Base-by-base conservation (phyloP, 768 basidiomycete species). In the Neoboletus brunneissimus region DNA sequence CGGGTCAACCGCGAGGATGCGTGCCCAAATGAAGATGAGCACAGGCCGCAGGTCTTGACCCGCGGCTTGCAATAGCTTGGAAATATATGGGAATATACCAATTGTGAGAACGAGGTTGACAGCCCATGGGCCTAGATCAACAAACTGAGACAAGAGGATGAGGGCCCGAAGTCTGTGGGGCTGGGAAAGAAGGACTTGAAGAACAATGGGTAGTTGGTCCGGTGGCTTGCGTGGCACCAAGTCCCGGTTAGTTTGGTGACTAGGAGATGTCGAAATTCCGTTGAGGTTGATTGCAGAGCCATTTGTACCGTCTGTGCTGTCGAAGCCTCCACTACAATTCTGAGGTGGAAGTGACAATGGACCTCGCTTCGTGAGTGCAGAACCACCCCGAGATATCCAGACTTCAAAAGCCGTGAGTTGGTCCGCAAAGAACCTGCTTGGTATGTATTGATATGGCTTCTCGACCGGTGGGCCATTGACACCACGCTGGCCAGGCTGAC, bases 51-150 rank as follows among this genome's bases (percentile, higher is more conserved):
- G 81, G 64, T 98, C 96, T 61, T 88, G 87, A 1, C 94, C 91
- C 0, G 94, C 93, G 0, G 96, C 94, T 72, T 97, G 94, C 8
- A 99, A 81, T 6, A 99, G 82, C 66, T 97, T 95, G 54, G 93
- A 91, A 49, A 98, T 98, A 70, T 98, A 99, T 4, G 97, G 96
- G 77, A 98, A 98, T 67, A 98, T 98, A 13, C 97, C 97, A 64
- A 99, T 98, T 7, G 89, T 89, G 35, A 99, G 80, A 13, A 96
- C 94, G 15, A 98, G 84, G 63, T 97, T 90, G 47, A 98, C 97
- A 0, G 97, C 97, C 96, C 97, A 98, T 13, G 97, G 95, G 0
- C 97, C 97, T 8, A 99, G 83, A 69, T 99, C 97, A 64, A 98
- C 94, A 63, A 98, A 99, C 74, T 95, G 92, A 34, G 94, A 96